A percentile compares a stretch with the other conserved stretches of the same genome.
Evolutionary conservation across 2,329 filamentous ascomycete genomes (phyloP).

Genomic region (Fusarium sterilihyphosum): DNA sequence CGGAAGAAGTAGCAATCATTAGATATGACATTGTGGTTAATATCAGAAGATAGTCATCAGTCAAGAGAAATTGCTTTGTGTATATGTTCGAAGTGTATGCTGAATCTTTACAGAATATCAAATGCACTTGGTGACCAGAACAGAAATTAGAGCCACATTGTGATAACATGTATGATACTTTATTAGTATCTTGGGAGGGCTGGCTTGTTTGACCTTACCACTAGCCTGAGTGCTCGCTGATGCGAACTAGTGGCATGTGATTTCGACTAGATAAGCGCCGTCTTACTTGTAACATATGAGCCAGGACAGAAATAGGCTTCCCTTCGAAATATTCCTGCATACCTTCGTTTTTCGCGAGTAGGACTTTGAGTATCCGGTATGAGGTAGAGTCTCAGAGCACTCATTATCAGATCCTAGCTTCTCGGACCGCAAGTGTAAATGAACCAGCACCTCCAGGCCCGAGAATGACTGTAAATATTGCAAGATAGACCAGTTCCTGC

Average conservation of each 20-base stretch:
- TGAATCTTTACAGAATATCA: too few relatives aligned
- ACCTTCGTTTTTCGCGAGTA: background rate
- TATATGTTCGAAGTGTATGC: too few relatives aligned
- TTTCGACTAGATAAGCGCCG: rapidly evolving
- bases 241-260: too few relatives aligned
- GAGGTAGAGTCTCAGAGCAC: rapidly evolving
- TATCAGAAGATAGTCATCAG: rapidly evolving
- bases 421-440: background rate
- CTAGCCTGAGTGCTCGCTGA: too few relatives aligned
- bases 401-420: background rate
- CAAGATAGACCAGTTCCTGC: background rate
- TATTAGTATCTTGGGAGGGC: too few relatives aligned
- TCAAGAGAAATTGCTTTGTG: too few relatives aligned
- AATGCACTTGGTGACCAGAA: too few relatives aligned
- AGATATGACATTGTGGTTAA: too few relatives aligned
- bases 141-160: too few relatives aligned
- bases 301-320: too few relatives aligned
- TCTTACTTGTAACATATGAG: too few relatives aligned
- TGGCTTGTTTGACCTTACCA: rapidly evolving
- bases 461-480: background rate
- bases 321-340: background rate
- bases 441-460: background rate
- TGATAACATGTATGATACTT: too few relatives aligned
- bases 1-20: background rate
- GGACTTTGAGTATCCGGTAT: background rate